Evolutionary conservation across 148 eudicot genomes (phyloP).

Genomic region (Heliosperma pusillum): DNA sequence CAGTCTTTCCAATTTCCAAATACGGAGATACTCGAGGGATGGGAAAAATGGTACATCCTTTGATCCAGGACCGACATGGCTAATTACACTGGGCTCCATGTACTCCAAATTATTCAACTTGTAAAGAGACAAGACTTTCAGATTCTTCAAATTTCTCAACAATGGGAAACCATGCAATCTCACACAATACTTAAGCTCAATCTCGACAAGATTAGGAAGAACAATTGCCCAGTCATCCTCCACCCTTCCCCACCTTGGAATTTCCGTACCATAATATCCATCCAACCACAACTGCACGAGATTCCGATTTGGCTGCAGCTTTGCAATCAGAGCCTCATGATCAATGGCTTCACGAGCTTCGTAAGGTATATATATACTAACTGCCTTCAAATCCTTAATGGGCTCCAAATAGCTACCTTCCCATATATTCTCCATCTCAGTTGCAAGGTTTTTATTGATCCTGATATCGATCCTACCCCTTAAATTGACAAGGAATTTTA

Average conservation of each 20-base stretch:
- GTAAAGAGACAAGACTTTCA: conserved; percentile 7
- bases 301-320: conserved; percentile 23
- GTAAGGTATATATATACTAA: not conserved
- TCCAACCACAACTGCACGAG: not conserved
- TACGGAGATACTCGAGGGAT: conserved; percentile 14
- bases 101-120: conserved; percentile 10
- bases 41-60: conserved; percentile 13
- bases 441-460: not conserved
- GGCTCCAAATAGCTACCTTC: conserved; percentile 3
- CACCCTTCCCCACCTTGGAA: conserved; percentile 25
- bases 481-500: not conserved
- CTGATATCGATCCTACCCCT: not conserved
- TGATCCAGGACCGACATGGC: not conserved
- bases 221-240: not conserved
- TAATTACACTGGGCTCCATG: conserved; percentile 5
- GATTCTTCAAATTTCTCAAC: conserved; percentile 13
- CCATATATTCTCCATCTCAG: not conserved
- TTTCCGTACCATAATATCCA: not conserved
- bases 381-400: not conserved
- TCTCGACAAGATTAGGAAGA: conserved; percentile 25
- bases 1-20: not conserved
- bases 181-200: not conserved
- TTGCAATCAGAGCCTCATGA: conserved; percentile 12
- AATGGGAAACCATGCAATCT: conserved; percentile 10
- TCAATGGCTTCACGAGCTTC: no score